Conservation (phyloP, 2,329 filamentous ascomycete genomes). For the Pseudovirgaria hyperparasitica region DNA sequence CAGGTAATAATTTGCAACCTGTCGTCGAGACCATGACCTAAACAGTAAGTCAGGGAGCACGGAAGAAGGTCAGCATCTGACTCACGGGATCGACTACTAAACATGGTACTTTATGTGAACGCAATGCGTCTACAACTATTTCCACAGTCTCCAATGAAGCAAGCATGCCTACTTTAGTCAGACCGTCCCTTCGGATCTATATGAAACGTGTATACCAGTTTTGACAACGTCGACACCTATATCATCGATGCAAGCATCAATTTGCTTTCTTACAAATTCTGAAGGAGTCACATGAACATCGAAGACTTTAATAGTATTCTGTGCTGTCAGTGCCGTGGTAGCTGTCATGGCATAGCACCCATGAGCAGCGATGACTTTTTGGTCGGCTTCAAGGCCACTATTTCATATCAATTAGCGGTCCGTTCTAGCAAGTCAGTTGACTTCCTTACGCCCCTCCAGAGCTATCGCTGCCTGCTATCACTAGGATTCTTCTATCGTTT, state of each 20-base stretch:
- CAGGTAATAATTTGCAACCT: slow-evolving; percentile 56
- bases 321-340: slow-evolving; percentile 88
- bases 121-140: slow-evolving; percentile 65
- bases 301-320: slow-evolving; percentile 77
- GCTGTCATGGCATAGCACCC: slow-evolving; percentile 93
- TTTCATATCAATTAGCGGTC: slow-evolving; percentile 8
- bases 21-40: slow-evolving; percentile 88
- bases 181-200: slow-evolving; percentile 4
- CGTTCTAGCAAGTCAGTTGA: slow-evolving; percentile 8
- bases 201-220: slow-evolving; percentile 46
- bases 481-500: slow-evolving; percentile 56
- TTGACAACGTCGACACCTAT: slow-evolving; percentile 84
- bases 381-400: slow-evolving; percentile 88
- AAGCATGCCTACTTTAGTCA: slow-evolving; percentile 55
- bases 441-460: slow-evolving; percentile 69
- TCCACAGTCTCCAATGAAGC: slow-evolving; percentile 58
- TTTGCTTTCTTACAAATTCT: slow-evolving; percentile 69
- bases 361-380: slow-evolving; percentile 87
- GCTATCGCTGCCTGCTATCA: slow-evolving; percentile 82
- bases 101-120: slow-evolving; percentile 37
- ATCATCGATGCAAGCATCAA: slow-evolving; percentile 73
- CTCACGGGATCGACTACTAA: slow-evolving; percentile 40
- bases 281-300: slow-evolving; percentile 70
- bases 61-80: too few relatives aligned
- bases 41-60: slow-evolving; percentile 6